Conservation (phyloP, 2,329 filamentous ascomycete genomes). For the Botrytis galanthina region DNA sequence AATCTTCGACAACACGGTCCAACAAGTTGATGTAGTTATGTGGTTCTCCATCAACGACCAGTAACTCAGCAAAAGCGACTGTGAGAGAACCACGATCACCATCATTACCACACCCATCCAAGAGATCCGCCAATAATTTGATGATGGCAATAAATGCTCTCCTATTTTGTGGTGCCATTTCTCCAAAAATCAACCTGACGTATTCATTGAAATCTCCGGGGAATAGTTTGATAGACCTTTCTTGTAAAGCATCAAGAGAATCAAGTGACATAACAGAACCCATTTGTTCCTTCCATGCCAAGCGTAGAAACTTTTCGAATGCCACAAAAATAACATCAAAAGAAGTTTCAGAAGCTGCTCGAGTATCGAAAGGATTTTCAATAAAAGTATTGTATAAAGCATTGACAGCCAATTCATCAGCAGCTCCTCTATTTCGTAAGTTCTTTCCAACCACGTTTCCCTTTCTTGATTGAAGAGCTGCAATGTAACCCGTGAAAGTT, state of each 20-base stretch:
- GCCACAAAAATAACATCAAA: conserved; percentile 86
- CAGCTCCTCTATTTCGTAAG: conserved; percentile 65
- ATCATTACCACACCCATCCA: conserved; percentile 88
- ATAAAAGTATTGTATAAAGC: conserved; percentile 87
- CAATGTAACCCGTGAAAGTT: conserved; percentile 78
- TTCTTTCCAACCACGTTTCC: conserved; percentile 80
- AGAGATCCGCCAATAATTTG: conserved; percentile 79
- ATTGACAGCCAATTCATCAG: conserved; percentile 79
- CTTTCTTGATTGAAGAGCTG: conserved; percentile 79
- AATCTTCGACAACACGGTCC: conserved; percentile 85
- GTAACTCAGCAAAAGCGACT: conserved; percentile 80
- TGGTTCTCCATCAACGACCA: conserved; percentile 74
- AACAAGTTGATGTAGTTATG: conserved; percentile 84
- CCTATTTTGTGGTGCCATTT: conserved; percentile 67
- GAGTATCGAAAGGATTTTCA: conserved; percentile 76
- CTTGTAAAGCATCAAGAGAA: conserved; percentile 72
- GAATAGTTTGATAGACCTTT: conserved; percentile 61
- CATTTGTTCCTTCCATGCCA: conserved; percentile 86
- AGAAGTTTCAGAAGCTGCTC: conserved; percentile 70
- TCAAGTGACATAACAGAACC: conserved; percentile 75
- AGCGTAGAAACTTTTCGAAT: conserved; percentile 88
- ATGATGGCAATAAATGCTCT: conserved; percentile 81
- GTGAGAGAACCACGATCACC: conserved; percentile 86
- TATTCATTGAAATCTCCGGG: conserved; percentile 72
- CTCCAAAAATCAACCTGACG: conserved; percentile 60